phyloP scores from a whole-genome alignment of 495 filamentous ascomycete genomes.

The Penicillium diatomitis region DNA sequence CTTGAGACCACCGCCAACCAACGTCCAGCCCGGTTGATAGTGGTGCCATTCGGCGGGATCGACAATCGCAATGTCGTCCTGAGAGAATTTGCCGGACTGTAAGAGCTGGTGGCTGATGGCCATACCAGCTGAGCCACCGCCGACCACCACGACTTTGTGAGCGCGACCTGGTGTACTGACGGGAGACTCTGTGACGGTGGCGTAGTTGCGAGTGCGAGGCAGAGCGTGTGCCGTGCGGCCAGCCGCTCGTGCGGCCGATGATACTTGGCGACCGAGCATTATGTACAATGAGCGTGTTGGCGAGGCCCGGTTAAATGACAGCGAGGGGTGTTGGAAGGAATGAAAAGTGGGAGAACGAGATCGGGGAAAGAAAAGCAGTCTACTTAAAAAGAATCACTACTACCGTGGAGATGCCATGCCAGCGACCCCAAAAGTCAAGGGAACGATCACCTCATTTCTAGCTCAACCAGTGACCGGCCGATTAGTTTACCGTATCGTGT shows the following conservation, averaged over 20 bases:
- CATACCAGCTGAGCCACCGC: slow-evolving; percentile 54
- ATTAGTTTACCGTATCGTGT: too few species aligned
- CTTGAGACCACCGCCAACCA: slow-evolving; percentile 58
- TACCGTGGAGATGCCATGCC: too few species aligned
- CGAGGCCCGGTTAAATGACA: too few species aligned
- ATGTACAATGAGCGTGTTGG: neutral
- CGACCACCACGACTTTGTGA: slow-evolving; percentile 57
- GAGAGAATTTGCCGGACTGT: slow-evolving; percentile 40
- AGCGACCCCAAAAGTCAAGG: too few species aligned
- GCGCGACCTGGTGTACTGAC: slow-evolving; percentile 25
- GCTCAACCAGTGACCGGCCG: too few species aligned
- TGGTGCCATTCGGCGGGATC: slow-evolving; percentile 57
- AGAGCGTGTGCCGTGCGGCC: slow-evolving; percentile 8
- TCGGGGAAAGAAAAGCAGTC: too few species aligned
- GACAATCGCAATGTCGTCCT: slow-evolving; percentile 57
- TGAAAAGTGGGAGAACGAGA: neutral
- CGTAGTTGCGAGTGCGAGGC: slow-evolving; percentile 20
- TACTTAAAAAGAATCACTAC: too few species aligned
- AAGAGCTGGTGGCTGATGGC: slow-evolving; percentile 56
- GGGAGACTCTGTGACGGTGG: slow-evolving; percentile 27
- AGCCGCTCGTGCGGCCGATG: slow-evolving; percentile 9
- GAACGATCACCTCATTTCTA: too few species aligned
- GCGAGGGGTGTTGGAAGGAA: neutral
- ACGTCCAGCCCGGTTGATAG: slow-evolving; percentile 66
- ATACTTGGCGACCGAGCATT: slow-evolving; percentile 16